Evolutionary conservation across 768 basidiomycete genomes (phyloP).

Genomic region (Collybia nuda): DNA sequence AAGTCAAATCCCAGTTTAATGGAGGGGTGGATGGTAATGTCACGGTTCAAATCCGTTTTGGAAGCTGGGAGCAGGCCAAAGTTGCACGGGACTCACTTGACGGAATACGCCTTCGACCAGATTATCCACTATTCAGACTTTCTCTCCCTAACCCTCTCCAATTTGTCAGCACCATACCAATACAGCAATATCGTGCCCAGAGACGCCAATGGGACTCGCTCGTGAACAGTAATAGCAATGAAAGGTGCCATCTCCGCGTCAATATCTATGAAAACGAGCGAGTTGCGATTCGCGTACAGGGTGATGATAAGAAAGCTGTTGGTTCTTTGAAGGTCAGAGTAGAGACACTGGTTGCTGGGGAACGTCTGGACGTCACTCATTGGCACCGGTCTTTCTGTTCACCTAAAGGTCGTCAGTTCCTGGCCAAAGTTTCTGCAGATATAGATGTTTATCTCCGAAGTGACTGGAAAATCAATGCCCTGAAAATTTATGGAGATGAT

Average conservation of each 20-base stretch:
- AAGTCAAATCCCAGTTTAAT: slow-evolving; percentile 14
- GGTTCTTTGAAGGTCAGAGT: slow-evolving; percentile 62
- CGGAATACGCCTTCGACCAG: slow-evolving; percentile 24
- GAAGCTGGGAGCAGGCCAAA: slow-evolving; percentile 48
- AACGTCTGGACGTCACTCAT: slow-evolving; percentile 38
- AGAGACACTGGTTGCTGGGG: slow-evolving; percentile 52
- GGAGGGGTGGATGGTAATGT: slow-evolving; percentile 28
- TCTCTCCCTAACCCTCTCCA: slow-evolving; percentile 48
- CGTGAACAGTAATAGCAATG: slow-evolving; percentile 30
- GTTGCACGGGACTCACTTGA: slow-evolving; percentile 33
- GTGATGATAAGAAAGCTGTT: slow-evolving; percentile 50
- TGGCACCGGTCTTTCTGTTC: slow-evolving; percentile 49
- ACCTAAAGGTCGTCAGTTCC: slow-evolving; percentile 29
- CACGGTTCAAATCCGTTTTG: slow-evolving; percentile 43
- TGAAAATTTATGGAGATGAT: slow-evolving; percentile 47
- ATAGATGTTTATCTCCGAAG: slow-evolving; percentile 42
- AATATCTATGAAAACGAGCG: slow-evolving; percentile 9
- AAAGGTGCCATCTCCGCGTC: slow-evolving; percentile 32
- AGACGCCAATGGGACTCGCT: slow-evolving; percentile 48
- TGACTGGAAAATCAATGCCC: slow-evolving; percentile 42
- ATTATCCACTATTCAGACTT: slow-evolving; percentile 32
- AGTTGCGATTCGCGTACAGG: slow-evolving; percentile 44
- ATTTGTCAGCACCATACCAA: slow-evolving; percentile 48
- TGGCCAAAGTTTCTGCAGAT: slow-evolving; percentile 28
- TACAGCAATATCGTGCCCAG: slow-evolving; percentile 52